Base-by-base conservation (phyloP, 2,329 filamentous ascomycete genomes). In the Trichoderma sp. region DNA sequence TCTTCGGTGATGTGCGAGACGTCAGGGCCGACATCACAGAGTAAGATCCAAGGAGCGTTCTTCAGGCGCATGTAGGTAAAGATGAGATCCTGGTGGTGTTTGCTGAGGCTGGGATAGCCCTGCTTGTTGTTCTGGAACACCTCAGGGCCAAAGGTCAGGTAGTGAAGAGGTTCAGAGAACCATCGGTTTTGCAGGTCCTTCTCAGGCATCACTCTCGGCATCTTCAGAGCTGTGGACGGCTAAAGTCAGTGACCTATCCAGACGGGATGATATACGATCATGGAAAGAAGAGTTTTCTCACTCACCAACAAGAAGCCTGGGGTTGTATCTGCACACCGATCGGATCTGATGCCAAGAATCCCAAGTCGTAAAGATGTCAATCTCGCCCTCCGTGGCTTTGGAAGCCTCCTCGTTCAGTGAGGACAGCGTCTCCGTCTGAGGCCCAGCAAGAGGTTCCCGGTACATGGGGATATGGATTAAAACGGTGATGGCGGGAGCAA, bases 261-360 rank as follows among this genome's bases (percentile, higher is more conserved):
- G 19, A 26, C 5, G 10, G 28, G 19, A 21, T 9, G 43, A 47
- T 7, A 30, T 28, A 0, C 43, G 5, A 26, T 15, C 30, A 17
- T 28, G 30, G 24, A 6, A 30, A 12, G 26, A 39, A 39, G 28
- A 12, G 47, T 19, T 21, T 54, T 54, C 7, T 14, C 44, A 75
- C 92, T 81, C 89, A 97, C 94, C 91, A 77, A 97, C 87, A 72
- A 88, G 90, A 44, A 99, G 82, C 75, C 92, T 87, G 64, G 84
- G 79, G 76, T 89, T 90, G 78, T 99, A 98, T 78, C 89, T 90
- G 84, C 93, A 97, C 65, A 92, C 82, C 61, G 88, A 89, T 61
- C 95, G 86, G 72, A 99, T 90, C 24, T 89, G 83, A 75, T 99
- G 90, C 95, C 95, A 99, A 1, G 90, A 89, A 77, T 98, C 93